Evolutionary conservation across 345 rosid genomes (phyloP).

Genomic region (Sisymbrium irio): DNA sequence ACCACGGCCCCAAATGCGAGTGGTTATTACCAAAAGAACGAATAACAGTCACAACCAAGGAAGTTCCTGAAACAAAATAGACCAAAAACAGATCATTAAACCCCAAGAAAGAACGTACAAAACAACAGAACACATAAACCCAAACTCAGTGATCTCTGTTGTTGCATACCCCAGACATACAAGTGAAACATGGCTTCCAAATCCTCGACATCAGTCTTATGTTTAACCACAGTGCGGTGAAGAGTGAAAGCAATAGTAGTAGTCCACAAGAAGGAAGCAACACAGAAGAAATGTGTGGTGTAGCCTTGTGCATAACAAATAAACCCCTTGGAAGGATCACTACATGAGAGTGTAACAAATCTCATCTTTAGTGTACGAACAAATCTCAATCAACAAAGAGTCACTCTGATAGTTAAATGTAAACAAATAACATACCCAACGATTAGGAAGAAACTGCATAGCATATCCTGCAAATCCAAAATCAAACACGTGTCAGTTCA

Average conservation of each 20-base stretch:
- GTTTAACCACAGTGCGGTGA: conserved; percentile 88
- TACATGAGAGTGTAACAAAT: conserved; percentile 33
- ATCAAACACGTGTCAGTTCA: no score
- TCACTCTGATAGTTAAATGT: background rate
- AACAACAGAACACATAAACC: background rate
- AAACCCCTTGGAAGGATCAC: conserved; percentile 89
- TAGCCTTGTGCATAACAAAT: conserved; percentile 86
- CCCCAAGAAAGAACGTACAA: background rate
- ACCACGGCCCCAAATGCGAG: conserved; percentile 67
- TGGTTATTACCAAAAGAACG: conserved; percentile 86
- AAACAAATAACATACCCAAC: conserved; percentile 55
- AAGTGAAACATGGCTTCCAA: conserved; percentile 91
- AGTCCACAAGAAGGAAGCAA: conserved; percentile 97
- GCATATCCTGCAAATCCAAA: conserved; percentile 76
- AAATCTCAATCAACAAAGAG: background rate
- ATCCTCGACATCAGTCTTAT: conserved; percentile 95
- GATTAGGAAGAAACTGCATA: conserved; percentile 91
- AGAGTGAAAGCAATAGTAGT: conserved; percentile 94
- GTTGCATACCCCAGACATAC: conserved; percentile 87
- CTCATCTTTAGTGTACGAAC: no score
- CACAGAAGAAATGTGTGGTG: conserved; percentile 84
- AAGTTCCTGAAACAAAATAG: conserved; percentile 52
- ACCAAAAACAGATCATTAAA: conserved; percentile 18
- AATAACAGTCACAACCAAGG: conserved; percentile 72
- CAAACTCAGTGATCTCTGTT: background rate